A percentile compares a stretch with the other conserved stretches of the same genome.
These are phyloP conservation scores for Nowakowskiella sp. DNA, from an alignment of 192 early-diverging fungal genomes.

Conservation along the genomic window DNA sequence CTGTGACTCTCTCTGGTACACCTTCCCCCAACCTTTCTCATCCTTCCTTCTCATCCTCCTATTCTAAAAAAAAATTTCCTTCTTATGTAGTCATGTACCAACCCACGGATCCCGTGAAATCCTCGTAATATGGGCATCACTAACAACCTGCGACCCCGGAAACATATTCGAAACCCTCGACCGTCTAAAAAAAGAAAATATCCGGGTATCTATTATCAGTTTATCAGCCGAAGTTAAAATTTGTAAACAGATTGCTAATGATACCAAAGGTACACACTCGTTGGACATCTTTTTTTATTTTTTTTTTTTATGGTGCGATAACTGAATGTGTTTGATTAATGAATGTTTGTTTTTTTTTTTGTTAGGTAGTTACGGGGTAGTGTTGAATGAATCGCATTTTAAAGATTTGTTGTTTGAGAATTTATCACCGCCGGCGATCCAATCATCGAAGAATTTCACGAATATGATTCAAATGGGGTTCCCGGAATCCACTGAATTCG, in stretches of 20 bases:
- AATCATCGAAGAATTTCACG: conserved; percentile 35
- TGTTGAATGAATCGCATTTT: conserved; percentile 73
- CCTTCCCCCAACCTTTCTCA: too few species aligned
- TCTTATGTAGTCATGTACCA: conserved; percentile 76
- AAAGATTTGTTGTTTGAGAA: conserved; percentile 75
- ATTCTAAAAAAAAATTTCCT: too few species aligned
- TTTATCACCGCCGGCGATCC: conserved; percentile 80
- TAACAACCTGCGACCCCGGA: conserved; percentile 91
- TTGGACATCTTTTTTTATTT: too few species aligned
- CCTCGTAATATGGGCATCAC: conserved; percentile 74
- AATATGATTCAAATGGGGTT: conserved; percentile 89
- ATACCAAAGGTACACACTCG: conserved; percentile 78
- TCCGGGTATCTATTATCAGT: conserved; percentile 82
- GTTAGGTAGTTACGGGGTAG: conserved; percentile 70
- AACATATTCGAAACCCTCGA: conserved; percentile 79
- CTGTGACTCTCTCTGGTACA: conserved; percentile 54
- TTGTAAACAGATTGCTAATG: conserved; percentile 59
- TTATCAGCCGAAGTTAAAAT: conserved; percentile 85
- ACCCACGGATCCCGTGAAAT: conserved; percentile 84
- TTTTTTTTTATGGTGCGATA: not conserved
- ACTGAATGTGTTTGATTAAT: not conserved
- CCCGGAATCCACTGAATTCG: conserved; percentile 41
- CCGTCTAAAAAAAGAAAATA: conserved; percentile 52
- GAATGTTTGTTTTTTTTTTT: conserved; percentile 5
- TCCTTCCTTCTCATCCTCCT: too few species aligned